Percentiles rank a stretch among this genome's conserved stretches.
Conservation (phyloP, 352 stramenopile genomes). For the Phytophthora litchii region DNA sequence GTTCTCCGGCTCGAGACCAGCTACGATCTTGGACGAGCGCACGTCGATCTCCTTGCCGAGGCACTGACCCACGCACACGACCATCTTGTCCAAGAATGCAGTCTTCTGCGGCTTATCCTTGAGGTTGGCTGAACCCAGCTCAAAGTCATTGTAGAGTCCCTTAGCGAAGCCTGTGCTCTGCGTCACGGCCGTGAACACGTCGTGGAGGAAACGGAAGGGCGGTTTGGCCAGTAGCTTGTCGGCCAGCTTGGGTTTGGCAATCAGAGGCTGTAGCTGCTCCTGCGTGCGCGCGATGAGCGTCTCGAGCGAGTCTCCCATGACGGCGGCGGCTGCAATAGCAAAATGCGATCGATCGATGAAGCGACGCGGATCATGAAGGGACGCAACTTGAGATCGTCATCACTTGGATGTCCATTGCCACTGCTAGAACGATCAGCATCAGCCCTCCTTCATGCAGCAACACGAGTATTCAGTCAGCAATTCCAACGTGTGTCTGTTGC, state of each 20-base stretch:
- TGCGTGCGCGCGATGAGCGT: slow-evolving; percentile 79
- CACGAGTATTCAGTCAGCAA: too few species aligned
- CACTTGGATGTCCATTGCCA: background rate
- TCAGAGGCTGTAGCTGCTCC: slow-evolving; percentile 87
- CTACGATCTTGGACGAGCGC: slow-evolving; percentile 86
- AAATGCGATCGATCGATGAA: too few species aligned
- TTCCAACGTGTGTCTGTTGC: too few species aligned
- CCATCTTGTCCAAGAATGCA: slow-evolving; percentile 88
- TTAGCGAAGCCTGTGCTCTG: slow-evolving; percentile 87
- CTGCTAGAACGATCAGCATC: too few species aligned
- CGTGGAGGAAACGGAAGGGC: slow-evolving; percentile 96
- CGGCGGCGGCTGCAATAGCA: too few species aligned
- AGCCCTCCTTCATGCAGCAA: too few species aligned
- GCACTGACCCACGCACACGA: slow-evolving; percentile 72
- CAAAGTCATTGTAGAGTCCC: slow-evolving; percentile 82
- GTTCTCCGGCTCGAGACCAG: slow-evolving; percentile 82
- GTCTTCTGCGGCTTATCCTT: slow-evolving; percentile 90
- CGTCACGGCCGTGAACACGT: slow-evolving; percentile 92
- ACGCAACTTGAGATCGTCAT: background rate
- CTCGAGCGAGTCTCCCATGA: slow-evolving; percentile 68
- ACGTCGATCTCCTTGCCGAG: slow-evolving; percentile 75
- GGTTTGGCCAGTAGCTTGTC: slow-evolving; percentile 96
- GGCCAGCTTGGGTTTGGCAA: slow-evolving; percentile 93
- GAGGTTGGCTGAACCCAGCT: slow-evolving; percentile 81
- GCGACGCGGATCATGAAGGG: slow-evolving; percentile 1